Evolutionary conservation across 2,329 filamentous ascomycete genomes (phyloP), one percentile per base, ranked within the genome.

Genomic region (Tolypocladium tundrense): DNA sequence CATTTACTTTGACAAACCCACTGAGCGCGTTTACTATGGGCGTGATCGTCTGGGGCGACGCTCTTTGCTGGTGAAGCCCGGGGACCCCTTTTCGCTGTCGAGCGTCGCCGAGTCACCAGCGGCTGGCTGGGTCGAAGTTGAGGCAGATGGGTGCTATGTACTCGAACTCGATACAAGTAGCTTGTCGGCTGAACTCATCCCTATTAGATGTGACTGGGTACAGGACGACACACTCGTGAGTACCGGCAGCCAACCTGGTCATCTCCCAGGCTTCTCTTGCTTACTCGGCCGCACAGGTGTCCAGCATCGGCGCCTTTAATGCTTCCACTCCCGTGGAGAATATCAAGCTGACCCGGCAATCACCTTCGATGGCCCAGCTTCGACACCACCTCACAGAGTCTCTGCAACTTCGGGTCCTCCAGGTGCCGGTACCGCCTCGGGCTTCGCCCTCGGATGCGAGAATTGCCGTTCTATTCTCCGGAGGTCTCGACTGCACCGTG

Each of bases 401-500:
- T 5, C 72, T 95, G 8, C 76, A 77, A 58, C 68, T 86, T 9
- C 84, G 90, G 48, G 78, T 91, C 19, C 71, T 84, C 10, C 77
- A 84, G 48, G 82, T 95, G 7, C 88, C 88, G 0, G 67, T 77
- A 52, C 84, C 83, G 1, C 82, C 79, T 13, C 64, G 60, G 48
- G 70, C 66, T 7, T 62, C 62, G 0, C 54, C 62, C 9, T 65
- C 62, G 11, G 74, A 79, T 61, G 77, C 81, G 21, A 81, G 80
- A 57, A 72, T 96, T 16, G 91, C 91, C 0, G 79, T 99, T 1
- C 77, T 99, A 0, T 99, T 97, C 70, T 99, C 94, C 0, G 94
- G 94, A 2, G 94, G 94, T 0, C 80, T 99, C 8, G 94, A 99
- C 70, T 97, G 94, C 69, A 93, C 92, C 0, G 78, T 97, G 0